Percentiles rank a stretch among this genome's conserved stretches.
Evolutionary conservation across 2,329 filamentous ascomycete genomes (phyloP).

Genomic region (Cryphonectria naterciae): DNA sequence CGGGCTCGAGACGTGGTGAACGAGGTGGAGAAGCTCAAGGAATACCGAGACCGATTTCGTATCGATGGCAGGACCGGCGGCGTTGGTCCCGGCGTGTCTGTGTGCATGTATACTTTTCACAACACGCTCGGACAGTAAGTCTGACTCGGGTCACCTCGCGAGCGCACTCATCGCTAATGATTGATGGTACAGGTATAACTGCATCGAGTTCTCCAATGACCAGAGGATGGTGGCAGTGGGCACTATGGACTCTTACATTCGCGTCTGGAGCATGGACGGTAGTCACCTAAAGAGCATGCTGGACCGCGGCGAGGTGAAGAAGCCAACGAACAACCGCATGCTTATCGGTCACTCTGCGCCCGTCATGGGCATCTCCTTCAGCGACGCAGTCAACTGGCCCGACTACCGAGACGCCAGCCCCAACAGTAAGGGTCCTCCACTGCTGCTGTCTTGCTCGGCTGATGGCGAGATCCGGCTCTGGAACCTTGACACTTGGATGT

Average conservation of each 20-base stretch:
- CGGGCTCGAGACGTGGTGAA: slow-evolving; percentile 88
- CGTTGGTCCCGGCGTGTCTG: slow-evolving; percentile 79
- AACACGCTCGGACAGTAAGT: slow-evolving; percentile 88
- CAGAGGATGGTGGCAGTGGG: slow-evolving; percentile 84
- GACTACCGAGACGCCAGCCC: slow-evolving; percentile 45
- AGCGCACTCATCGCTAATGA: background rate
- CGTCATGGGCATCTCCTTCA: slow-evolving; percentile 89
- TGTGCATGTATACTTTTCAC: slow-evolving; percentile 98
- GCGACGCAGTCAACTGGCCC: slow-evolving; percentile 65
- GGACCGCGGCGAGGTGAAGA: slow-evolving; percentile 59
- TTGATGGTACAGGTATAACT: slow-evolving; percentile 41
- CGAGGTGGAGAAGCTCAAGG: slow-evolving; percentile 91
- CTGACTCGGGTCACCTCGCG: background rate
- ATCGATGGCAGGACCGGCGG: slow-evolving; percentile 85
- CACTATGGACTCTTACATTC: slow-evolving; percentile 92
- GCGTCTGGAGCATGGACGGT: slow-evolving; percentile 90
- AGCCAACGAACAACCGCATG: slow-evolving; percentile 65
- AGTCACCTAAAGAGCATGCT: slow-evolving; percentile 74
- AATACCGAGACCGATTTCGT: slow-evolving; percentile 88
- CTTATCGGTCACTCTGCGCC: slow-evolving; percentile 89
- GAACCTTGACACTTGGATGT: slow-evolving; percentile 91
- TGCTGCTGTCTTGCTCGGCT: slow-evolving; percentile 83
- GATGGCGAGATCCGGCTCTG: slow-evolving; percentile 90
- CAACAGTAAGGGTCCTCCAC: slow-evolving; percentile 65
- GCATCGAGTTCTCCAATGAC: slow-evolving; percentile 93